Percentiles rank a stretch among this genome's conserved stretches.
These are phyloP conservation scores for Vicia faba DNA, from an alignment of 306 rosid genomes.

Conservation along the genomic window DNA sequence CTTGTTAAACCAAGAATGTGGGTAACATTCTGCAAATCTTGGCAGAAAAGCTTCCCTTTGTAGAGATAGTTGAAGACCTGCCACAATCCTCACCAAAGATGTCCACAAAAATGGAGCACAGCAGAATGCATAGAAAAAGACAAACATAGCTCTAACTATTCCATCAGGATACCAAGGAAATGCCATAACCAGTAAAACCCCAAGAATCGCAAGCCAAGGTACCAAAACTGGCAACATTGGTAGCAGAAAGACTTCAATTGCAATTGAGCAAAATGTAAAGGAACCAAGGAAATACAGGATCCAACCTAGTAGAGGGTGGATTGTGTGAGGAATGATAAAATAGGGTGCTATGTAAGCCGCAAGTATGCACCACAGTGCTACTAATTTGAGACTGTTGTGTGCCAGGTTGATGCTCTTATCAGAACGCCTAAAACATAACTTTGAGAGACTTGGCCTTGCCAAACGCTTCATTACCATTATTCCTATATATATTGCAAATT, in stretches of 20 bases:
- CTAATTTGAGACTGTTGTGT: slow-evolving; percentile 56
- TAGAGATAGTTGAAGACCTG: slow-evolving; percentile 59
- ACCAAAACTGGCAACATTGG: slow-evolving; percentile 65
- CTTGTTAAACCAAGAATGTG: slow-evolving; percentile 60
- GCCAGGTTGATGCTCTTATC: slow-evolving; percentile 55
- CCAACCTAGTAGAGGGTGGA: slow-evolving; percentile 88
- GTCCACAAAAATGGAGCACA: slow-evolving; percentile 73
- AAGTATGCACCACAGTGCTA: slow-evolving; percentile 69
- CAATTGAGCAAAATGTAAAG: slow-evolving; percentile 55
- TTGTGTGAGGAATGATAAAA: slow-evolving; percentile 70
- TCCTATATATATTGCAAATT: slow-evolving; percentile 57
- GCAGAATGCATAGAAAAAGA: slow-evolving; percentile 70
- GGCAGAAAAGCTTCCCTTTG: slow-evolving; percentile 70
- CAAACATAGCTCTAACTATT: slow-evolving; percentile 64
- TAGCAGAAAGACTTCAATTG: slow-evolving; percentile 59
- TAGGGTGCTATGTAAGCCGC: slow-evolving; percentile 69
- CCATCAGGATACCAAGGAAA: slow-evolving; percentile 80
- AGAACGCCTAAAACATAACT: slow-evolving; percentile 65
- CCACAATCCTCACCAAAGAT: slow-evolving; percentile 49
- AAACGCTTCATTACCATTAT: slow-evolving; percentile 65
- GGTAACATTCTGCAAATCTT: slow-evolving; percentile 58
- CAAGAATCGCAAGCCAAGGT: slow-evolving; percentile 58
- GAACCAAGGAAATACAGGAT: slow-evolving; percentile 64
- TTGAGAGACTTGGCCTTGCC: slow-evolving; percentile 69
- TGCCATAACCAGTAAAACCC: slow-evolving; percentile 73